These are phyloP conservation scores for Diplotaxis tenuifolia DNA, from an alignment of 345 rosid species.

Conservation along the genomic window DNA sequence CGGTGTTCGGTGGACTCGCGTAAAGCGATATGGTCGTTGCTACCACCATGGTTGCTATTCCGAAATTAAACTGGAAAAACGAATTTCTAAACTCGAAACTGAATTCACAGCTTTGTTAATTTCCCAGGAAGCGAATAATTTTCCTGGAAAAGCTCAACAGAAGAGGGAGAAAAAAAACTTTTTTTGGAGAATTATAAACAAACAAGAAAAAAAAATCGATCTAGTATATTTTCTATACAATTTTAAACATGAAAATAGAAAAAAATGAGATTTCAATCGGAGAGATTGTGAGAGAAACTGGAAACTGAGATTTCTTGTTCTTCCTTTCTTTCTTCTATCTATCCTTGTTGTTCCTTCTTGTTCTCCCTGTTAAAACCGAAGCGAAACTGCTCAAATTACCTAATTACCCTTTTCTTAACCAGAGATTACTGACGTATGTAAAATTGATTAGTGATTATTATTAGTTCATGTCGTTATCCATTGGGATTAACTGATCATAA, in stretches of 20 bases:
- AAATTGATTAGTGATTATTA: neutral
- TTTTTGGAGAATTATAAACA: neutral
- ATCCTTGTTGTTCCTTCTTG: constrained; percentile 6
- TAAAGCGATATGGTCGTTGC: constrained; percentile 85
- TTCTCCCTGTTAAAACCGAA: constrained; percentile 3
- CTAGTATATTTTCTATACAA: neutral
- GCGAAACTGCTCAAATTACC: constrained; percentile 11
- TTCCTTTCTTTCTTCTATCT: neutral
- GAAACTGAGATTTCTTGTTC: neutral
- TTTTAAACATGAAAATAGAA: neutral
- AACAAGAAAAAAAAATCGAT: constrained; percentile 11
- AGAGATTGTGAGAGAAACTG: constrained; percentile 9
- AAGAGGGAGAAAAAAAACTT: neutral
- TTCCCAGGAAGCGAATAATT: neutral
- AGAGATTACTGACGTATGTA: neutral
- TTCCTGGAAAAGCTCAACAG: neutral
- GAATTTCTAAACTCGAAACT: constrained; percentile 1
- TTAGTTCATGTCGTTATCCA: constrained; percentile 4
- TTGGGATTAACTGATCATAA: neutral
- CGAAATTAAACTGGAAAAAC: neutral
- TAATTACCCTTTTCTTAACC: constrained; percentile 23
- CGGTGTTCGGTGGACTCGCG: constrained; percentile 77
- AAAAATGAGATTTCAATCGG: neutral
- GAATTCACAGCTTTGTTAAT: too few species aligned
- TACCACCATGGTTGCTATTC: constrained; percentile 54